Evolutionary conservation across 495 filamentous ascomycete genomes (phyloP).

Genomic region (Schizothecium vesticola): DNA sequence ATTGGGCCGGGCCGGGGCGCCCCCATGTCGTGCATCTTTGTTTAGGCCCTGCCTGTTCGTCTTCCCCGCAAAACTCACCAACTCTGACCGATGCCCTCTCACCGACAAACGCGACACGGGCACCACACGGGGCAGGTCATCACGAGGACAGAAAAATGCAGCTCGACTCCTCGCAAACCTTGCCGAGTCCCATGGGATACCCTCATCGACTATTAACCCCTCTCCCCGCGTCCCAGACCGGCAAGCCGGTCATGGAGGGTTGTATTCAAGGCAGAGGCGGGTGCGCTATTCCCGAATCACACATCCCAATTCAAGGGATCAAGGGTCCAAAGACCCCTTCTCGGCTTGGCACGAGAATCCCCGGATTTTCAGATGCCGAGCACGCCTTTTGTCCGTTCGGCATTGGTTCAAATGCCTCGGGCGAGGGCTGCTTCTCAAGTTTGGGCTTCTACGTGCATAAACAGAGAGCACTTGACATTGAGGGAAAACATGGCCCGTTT

Average conservation of each 20-base stretch:
- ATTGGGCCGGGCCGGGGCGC: not conserved
- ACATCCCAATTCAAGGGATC: not conserved
- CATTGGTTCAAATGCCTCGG: not conserved
- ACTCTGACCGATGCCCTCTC: not conserved
- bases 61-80: not conserved
- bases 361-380: constrained; percentile 2
- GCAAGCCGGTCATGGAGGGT: constrained; percentile 5
- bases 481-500: not conserved
- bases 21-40: not conserved
- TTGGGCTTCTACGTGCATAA: not conserved
- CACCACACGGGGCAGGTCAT: not conserved
- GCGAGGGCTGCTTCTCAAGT: not conserved
- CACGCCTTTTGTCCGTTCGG: not conserved
- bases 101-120: constrained; percentile 1
- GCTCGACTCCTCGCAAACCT: not conserved
- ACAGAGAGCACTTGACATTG: not conserved
- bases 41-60: not conserved
- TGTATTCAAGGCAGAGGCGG: not conserved
- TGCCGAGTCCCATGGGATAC: not conserved
- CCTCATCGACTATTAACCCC: not conserved
- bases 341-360: constrained; percentile 2
- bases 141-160: constrained; percentile 5
- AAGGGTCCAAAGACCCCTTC: constrained; percentile 7
- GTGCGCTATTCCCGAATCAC: constrained; percentile 8
- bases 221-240: constrained; percentile 3